Evolutionary conservation across 306 rosid genomes (phyloP).

Genomic region (Lathyrus oleraceus): DNA sequence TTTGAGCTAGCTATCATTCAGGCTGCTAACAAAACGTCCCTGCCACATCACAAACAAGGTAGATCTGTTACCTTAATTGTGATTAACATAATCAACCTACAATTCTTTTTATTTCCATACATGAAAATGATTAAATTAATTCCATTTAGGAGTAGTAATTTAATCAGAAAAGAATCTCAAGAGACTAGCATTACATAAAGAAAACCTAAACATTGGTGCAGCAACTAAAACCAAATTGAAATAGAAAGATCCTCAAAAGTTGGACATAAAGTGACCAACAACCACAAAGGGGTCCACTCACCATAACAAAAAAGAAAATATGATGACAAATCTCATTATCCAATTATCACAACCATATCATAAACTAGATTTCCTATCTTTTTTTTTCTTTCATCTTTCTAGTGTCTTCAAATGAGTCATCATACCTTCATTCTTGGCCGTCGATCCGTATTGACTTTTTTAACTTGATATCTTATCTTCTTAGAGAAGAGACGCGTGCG

Average conservation of each 20-base stretch:
- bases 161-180: conserved; percentile 25
- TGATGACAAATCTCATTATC: conserved; percentile 22
- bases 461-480: conserved; percentile 88
- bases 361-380: conserved; percentile 18
- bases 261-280: conserved; percentile 38
- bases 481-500: conserved; percentile 71
- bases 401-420: conserved; percentile 14
- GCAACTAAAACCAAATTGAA: conserved; percentile 15
- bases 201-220: conserved; percentile 19
- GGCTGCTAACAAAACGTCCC: conserved; percentile 89
- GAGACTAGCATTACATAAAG: conserved; percentile 1
- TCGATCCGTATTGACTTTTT: conserved; percentile 81
- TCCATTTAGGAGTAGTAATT: neutral
- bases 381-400: neutral
- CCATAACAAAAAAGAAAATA: conserved; percentile 35
- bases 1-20: conserved; percentile 54
- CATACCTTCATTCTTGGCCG: conserved; percentile 95
- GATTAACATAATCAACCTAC: conserved; percentile 21
- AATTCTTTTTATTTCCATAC: conserved; percentile 11
- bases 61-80: conserved; percentile 20
- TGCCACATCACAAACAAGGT: conserved; percentile 48
- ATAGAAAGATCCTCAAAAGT: conserved; percentile 44
- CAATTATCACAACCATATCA: conserved; percentile 33
- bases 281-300: conserved; percentile 37
- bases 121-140: neutral